These are phyloP conservation scores for Quercus agrifolia DNA, from an alignment of 306 rosid species.

Conservation along the genomic window DNA sequence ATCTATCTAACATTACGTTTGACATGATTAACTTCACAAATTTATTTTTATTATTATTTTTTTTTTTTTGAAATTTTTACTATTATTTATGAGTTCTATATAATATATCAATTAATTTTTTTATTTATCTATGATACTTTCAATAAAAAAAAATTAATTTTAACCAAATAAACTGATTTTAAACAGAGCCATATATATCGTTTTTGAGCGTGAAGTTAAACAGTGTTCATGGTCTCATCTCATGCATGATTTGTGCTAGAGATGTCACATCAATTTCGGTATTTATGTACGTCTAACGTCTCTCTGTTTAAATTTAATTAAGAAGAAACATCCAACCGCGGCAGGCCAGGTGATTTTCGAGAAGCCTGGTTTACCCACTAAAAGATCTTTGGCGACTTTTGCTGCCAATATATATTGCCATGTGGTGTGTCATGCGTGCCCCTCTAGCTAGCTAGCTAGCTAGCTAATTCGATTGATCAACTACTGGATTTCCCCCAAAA, in stretches of 20 bases:
- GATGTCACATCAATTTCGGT: background rate
- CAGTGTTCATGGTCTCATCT: too few species aligned
- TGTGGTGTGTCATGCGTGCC: too few species aligned
- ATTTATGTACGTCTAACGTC: background rate
- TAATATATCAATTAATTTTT: accelerated
- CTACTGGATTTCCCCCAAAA: too few species aligned
- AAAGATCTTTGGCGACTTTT: background rate
- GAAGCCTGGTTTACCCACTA: background rate
- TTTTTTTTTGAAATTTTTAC: too few species aligned
- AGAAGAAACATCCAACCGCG: too few species aligned
- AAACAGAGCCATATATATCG: background rate
- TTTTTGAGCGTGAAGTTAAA: background rate
- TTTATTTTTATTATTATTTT: too few species aligned
- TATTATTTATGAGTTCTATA: accelerated
- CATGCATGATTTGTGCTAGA: background rate
- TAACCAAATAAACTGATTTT: accelerated
- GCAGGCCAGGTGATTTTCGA: too few species aligned
- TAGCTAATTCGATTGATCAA: too few species aligned
- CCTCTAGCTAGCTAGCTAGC: too few species aligned
- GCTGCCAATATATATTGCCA: background rate
- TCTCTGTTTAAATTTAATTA: too few species aligned
- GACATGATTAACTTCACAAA: accelerated
- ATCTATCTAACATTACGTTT: too few species aligned
- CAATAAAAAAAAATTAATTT: accelerated
- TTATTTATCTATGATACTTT: accelerated